Evolutionary conservation across 305 asterid genomes (phyloP).

Genomic region (Solanum aculeatissimum): DNA sequence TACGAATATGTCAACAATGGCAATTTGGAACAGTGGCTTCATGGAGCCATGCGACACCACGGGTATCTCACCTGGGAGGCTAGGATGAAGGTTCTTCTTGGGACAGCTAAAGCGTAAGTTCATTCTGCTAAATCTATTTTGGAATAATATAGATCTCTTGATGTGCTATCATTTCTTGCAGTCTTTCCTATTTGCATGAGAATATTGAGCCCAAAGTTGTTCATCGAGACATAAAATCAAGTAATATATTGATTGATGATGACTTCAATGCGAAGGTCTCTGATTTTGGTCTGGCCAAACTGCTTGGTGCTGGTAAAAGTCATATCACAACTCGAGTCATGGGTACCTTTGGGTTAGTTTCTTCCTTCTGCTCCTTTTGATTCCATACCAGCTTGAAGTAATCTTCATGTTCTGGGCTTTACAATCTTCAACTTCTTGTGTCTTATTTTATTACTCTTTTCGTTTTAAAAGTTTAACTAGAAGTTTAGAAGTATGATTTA

Average conservation of each 20-base stretch:
- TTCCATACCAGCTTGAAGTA: neutral
- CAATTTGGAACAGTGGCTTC: conserved; percentile 94
- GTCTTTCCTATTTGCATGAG: conserved; percentile 91
- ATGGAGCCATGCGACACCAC: conserved; percentile 90
- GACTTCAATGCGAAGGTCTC: conserved; percentile 91
- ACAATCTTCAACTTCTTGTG: neutral
- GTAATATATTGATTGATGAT: conserved; percentile 86
- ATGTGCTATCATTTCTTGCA: conserved; percentile 15
- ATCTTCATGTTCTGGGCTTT: neutral
- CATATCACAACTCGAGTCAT: conserved; percentile 91
- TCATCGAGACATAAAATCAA: conserved; percentile 86
- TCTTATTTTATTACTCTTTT: neutral
- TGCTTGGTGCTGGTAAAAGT: conserved; percentile 90
- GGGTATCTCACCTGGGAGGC: conserved; percentile 96
- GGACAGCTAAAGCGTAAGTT: conserved; percentile 95
- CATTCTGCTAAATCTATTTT: neutral
- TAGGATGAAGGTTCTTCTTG: conserved; percentile 75
- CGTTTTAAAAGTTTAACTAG: neutral
- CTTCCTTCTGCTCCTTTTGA: neutral
- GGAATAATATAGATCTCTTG: neutral
- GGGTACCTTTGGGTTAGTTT: conserved; percentile 93
- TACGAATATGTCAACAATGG: conserved; percentile 91
- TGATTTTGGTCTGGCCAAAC: conserved; percentile 89
- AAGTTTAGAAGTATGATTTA: neutral
- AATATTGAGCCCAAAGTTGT: conserved; percentile 96